These are phyloP conservation scores for Alternaria viburni DNA, from an alignment of 2,329 filamentous ascomycete genomes.

Conservation along the genomic window DNA sequence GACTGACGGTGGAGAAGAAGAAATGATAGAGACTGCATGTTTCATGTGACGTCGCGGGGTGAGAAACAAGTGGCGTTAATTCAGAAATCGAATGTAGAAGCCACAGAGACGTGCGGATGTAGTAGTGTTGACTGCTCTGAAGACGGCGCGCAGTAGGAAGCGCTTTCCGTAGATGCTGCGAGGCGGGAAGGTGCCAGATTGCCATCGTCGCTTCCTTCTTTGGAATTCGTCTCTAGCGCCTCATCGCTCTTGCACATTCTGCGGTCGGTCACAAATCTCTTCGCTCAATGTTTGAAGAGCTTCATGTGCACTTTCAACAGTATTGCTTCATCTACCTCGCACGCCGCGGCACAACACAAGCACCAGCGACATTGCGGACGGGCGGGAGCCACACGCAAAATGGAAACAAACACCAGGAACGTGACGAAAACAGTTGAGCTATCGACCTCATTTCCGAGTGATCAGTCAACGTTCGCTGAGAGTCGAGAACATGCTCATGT, in stretches of 20 bases:
- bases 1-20: neutral
- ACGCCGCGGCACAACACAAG: slow-evolving; percentile 1
- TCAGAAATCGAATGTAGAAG: neutral
- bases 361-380: neutral
- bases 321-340: slow-evolving; percentile 13
- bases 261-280: neutral
- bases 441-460: slow-evolving; percentile 18
- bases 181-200: neutral
- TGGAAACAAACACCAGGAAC: neutral
- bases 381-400: neutral
- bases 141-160: neutral
- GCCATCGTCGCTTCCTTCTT: neutral
- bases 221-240: neutral
- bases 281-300: neutral
- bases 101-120: neutral
- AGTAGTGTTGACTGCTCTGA: neutral
- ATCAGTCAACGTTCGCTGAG: slow-evolving; percentile 7
- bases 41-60: neutral
- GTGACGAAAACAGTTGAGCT: slow-evolving; percentile 2
- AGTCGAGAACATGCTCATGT: slow-evolving; percentile 9
- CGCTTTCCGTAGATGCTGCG: neutral
- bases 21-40: neutral
- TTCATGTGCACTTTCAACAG: slow-evolving; percentile 3
- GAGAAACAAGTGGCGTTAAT: neutral
- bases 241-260: neutral